Percentiles rank a stretch among this genome's conserved stretches.
Conservation (phyloP, 2,329 filamentous ascomycete genomes). For the Aspergillus piperis region DNA sequence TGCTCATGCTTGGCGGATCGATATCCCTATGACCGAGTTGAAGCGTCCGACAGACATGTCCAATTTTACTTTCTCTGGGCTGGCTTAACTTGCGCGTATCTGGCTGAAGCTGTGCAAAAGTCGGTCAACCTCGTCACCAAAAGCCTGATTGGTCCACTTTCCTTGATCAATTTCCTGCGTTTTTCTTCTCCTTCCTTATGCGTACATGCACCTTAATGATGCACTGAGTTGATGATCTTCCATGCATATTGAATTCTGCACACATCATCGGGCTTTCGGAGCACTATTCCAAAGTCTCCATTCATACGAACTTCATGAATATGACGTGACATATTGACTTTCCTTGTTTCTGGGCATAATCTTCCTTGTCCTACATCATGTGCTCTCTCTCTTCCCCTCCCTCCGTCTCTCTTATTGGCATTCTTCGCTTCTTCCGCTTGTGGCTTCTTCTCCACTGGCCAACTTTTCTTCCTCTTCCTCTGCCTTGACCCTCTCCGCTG, state of each 20-base stretch:
- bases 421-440: neutral
- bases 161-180: slow-evolving; percentile 14
- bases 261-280: slow-evolving; percentile 9
- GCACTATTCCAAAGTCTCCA: slow-evolving; percentile 6
- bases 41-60: slow-evolving; percentile 15
- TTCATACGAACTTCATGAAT: slow-evolving; percentile 16
- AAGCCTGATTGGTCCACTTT: slow-evolving; percentile 5
- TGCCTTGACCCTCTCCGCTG: neutral
- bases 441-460: neutral
- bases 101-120: neutral
- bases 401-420: neutral
- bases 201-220: slow-evolving; percentile 11
- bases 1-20: slow-evolving; percentile 15
- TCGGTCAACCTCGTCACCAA: slow-evolving; percentile 13
- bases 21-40: slow-evolving; percentile 7
- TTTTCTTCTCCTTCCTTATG: neutral
- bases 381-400: neutral
- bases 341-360: slow-evolving; percentile 1
- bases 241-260: slow-evolving; percentile 14
- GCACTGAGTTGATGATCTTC: slow-evolving; percentile 17
- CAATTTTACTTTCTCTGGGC: slow-evolving; percentile 14
- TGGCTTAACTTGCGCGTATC: slow-evolving; percentile 14
- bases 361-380: neutral
- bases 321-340: slow-evolving; percentile 8
- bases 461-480: too few species aligned